Conservation (phyloP, 129 eudicot genomes). For the Artemisia tridentata region DNA sequence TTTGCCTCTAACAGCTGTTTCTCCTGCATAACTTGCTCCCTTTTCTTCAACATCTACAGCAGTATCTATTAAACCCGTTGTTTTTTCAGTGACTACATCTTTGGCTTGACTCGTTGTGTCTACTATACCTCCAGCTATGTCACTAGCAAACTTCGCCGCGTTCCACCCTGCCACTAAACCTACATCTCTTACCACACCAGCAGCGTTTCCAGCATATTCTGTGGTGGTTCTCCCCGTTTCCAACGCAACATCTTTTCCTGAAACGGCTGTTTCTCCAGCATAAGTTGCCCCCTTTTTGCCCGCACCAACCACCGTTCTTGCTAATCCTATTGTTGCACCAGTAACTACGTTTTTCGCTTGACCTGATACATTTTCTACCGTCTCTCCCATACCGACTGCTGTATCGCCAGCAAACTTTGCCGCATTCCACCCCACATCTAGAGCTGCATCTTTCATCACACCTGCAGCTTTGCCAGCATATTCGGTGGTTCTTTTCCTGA, state of each 20-base stretch:
- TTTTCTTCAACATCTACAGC: conserved; percentile 11
- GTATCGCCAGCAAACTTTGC: conserved; percentile 33
- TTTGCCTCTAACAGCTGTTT: conserved; percentile 41
- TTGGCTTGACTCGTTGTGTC: background rate
- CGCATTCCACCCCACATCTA: conserved; percentile 48
- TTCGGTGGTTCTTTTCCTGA: background rate
- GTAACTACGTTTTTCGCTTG: background rate
- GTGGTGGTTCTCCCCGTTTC: conserved; percentile 47
- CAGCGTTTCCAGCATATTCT: conserved; percentile 42
- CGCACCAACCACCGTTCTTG: background rate
- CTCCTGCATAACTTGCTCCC: conserved; percentile 44
- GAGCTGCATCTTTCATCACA: conserved; percentile 37
- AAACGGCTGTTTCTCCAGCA: conserved; percentile 27
- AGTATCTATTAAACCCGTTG: background rate
- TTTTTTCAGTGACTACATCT: too few relatives aligned
- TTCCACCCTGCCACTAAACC: background rate
- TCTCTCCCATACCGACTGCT: conserved; percentile 41
- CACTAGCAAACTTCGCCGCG: too few relatives aligned
- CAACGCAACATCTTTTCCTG: conserved; percentile 42
- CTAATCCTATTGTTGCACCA: background rate
- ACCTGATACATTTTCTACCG: conserved; percentile 17
- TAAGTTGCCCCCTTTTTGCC: conserved; percentile 2
- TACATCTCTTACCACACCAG: conserved; percentile 17
- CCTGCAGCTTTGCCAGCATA: conserved; percentile 42
- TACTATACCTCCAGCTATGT: conserved; percentile 27